Evolutionary conservation across 176 grass and related monocot genomes (phyloP), one percentile per base, ranked within the genome.

Genomic region (Saccharum officinarum): DNA sequence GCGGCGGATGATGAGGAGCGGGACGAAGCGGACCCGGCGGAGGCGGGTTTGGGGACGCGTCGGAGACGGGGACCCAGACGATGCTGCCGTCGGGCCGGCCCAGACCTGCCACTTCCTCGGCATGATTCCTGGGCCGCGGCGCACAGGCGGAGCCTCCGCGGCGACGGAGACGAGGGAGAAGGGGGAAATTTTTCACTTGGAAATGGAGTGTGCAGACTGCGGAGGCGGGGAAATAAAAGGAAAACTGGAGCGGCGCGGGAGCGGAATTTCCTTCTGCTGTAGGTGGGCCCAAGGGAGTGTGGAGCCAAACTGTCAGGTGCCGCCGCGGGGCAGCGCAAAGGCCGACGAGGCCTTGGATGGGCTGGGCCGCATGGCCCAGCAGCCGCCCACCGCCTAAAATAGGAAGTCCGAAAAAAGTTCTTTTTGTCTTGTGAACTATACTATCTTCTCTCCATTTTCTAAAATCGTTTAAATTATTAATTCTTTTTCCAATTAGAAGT

Each of bases 51-150:
- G 45, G 37, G 6, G 72, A 50, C 38, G 6, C 37, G 45, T 52
- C 80, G 75, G 69, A 1, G 30, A 76, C 75, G 31, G 85, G 84
- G 49, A 87, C 13, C 89, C 89, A 91, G 22, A 84, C 22, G 69
- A 87, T 76, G 75, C 61, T 34, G n/a, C 89, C 85, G 80, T 91
- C 85, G 49, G 85, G 75, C 15, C 59, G 39, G 69, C 38, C 47
- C 75, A 84, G 38, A 91, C 80, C 85, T 80, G 80, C 89, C 89
- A 91, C 75, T 54, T 87, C 6, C 25, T 33, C 71, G 71, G 71
- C 71, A 74, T 74, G 25, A 10, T 33, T 5, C 44, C 71, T 18
- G 68, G 9, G 16, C 34, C 17, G 64, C 44, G 45, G 81, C 72
- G 61, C 61, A 60, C 22, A 22, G 20, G 55, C 20, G 20, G 60